Conservation (phyloP, 176 grass and related monocot species). For the Carex kokanica region DNA sequence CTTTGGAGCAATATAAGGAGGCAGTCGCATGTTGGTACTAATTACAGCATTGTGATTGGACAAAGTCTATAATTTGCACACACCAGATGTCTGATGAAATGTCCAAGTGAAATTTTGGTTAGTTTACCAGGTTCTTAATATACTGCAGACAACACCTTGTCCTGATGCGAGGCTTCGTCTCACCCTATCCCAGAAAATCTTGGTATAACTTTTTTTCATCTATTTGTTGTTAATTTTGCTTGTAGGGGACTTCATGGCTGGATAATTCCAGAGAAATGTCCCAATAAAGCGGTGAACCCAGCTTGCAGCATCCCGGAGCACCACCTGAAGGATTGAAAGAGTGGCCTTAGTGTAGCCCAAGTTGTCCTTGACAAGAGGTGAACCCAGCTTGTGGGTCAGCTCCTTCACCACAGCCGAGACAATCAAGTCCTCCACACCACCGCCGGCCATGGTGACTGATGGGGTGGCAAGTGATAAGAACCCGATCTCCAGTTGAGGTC, state of each 20-base stretch:
- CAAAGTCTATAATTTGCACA: neutral
- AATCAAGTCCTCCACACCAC: constrained; percentile 6
- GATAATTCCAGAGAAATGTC: neutral
- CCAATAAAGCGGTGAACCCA: neutral
- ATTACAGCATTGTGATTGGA: no score
- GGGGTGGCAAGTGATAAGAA: no score
- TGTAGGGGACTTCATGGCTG: neutral
- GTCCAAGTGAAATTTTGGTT: neutral
- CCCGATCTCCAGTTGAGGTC: no score
- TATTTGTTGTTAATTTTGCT: neutral
- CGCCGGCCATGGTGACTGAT: no score
- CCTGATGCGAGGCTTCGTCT: neutral
- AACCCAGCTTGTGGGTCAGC: neutral
- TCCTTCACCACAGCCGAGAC: constrained; percentile 23
- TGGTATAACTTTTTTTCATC: neutral
- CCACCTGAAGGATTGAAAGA: constrained; percentile 10
- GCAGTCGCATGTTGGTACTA: no score
- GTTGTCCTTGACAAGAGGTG: neutral
- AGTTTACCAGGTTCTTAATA: constrained; percentile 1
- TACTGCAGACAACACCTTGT: neutral
- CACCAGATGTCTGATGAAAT: neutral
- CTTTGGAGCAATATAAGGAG: no score
- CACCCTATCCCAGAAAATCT: neutral
- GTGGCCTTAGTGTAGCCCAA: constrained; percentile 1
- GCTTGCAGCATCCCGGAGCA: constrained; percentile 22